phyloP scores from a whole-genome alignment of 805 yeast species.

The Candida lessepsii region DNA sequence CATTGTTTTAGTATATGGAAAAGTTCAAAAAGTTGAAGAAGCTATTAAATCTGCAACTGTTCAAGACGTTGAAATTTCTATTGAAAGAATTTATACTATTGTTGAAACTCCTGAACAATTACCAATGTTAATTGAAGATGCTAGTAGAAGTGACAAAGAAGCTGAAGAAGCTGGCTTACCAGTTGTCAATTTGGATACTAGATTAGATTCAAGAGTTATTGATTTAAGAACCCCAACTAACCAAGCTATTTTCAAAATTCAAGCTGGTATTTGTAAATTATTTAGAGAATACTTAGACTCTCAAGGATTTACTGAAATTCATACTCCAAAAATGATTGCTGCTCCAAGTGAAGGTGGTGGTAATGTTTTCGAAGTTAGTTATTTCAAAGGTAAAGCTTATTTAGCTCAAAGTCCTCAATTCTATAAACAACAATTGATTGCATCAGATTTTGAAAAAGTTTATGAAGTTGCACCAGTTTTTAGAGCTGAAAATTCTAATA shows the following conservation, averaged over 20 bases:
- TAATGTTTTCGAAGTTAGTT: conserved; percentile 89
- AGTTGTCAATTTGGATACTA: conserved; percentile 91
- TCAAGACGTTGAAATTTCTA: conserved; percentile 83
- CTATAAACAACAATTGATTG: conserved; percentile 96
- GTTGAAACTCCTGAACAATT: conserved; percentile 88
- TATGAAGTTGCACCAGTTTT: conserved; percentile 97
- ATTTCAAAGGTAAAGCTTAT: conserved; percentile 90
- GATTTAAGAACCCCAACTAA: conserved; percentile 96
- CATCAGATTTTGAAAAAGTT: conserved; percentile 95
- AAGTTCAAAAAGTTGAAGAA: conserved; percentile 79
- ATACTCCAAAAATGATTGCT: conserved; percentile 93
- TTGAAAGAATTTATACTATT: conserved; percentile 70
- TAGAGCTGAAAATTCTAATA: conserved; percentile 98
- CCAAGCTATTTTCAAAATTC: conserved; percentile 94
- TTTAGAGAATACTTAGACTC: conserved; percentile 82
- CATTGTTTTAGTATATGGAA: conserved; percentile 88
- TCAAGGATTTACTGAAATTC: conserved; percentile 82
- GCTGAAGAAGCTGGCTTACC: conserved; percentile 92
- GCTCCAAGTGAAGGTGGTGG: conserved; percentile 98
- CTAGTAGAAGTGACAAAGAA: conserved; percentile 89
- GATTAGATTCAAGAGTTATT: conserved; percentile 92
- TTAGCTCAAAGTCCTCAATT: conserved; percentile 98
- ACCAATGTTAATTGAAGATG: conserved; percentile 95
- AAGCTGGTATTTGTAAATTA: conserved; percentile 81
- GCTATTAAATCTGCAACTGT: conserved; percentile 87